phyloP scores from a whole-genome alignment of 768 basidiomycete genomes.

The Agrocybe chaxingu region DNA sequence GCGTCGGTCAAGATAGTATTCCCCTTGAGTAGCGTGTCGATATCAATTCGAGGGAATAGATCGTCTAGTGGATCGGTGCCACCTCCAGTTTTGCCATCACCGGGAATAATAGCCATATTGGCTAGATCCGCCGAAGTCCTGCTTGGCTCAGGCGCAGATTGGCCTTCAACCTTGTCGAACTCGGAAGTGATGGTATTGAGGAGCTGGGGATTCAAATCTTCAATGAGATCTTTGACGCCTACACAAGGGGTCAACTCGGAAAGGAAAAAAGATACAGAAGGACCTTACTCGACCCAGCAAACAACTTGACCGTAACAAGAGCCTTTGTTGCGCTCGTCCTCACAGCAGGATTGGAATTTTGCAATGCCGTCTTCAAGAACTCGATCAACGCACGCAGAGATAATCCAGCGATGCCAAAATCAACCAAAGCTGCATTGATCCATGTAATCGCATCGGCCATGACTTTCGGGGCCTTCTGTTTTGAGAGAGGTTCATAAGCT shows the following conservation, averaged over 20 bases:
- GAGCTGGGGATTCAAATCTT: constrained; percentile 93
- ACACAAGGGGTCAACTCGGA: constrained; percentile 4
- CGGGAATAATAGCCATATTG: constrained; percentile 38
- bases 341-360: constrained; percentile 93
- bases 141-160: constrained; percentile 71
- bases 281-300: constrained; percentile 78
- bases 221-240: constrained; percentile 91
- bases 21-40: constrained; percentile 81
- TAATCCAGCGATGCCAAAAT: constrained; percentile 90
- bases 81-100: constrained; percentile 36
- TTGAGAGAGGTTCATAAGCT: constrained; percentile 92
- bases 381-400: constrained; percentile 84
- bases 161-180: constrained; percentile 89
- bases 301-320: constrained; percentile 86
- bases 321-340: constrained; percentile 92
- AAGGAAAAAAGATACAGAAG: not conserved
- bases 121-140: constrained; percentile 76
- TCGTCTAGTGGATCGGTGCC: constrained; percentile 82
- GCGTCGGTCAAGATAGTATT: constrained; percentile 79
- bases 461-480: constrained; percentile 97
- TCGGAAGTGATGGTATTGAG: constrained; percentile 86
- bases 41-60: constrained; percentile 91
- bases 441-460: constrained; percentile 87
- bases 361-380: constrained; percentile 81
- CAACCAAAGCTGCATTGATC: constrained; percentile 81